Evolutionary conservation across 768 basidiomycete genomes (phyloP), one percentile per base, ranked within the genome.

Genomic region (Tylopilus subfusipes): DNA sequence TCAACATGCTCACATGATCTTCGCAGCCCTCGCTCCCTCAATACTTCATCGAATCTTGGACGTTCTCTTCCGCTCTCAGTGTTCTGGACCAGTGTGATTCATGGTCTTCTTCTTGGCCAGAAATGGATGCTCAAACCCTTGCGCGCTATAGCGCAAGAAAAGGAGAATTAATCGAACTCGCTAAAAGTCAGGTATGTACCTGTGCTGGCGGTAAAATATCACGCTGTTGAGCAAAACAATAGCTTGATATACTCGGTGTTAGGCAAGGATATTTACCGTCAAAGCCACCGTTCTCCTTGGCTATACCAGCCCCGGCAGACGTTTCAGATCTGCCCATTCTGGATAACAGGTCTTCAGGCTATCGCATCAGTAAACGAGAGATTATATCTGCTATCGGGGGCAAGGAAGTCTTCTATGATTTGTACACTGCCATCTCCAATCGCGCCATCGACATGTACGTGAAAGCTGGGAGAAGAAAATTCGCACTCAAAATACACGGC

Each of bases 41-140:
- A 18, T 82, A 86, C 64, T 97, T 96, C 67, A 76, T 97, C 31
- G 91, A 97, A 66, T 87, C 90, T 0, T 99, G 97, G 97, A 87
- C 82, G 31, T 98, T 93, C 71, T 92, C 90, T 18, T 92, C 94
- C 0, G 85, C 92, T 19, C 76, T 95, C 42, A 91, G 86, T 58
- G 84, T 88, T 42, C 83, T 93, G 25, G 85, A 91, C 13, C 85
- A 86, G 60, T 90, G 87, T 62, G 86, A 90, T 57, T 69, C 72
- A 2, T 94, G 93, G 90, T 78, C 80, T 12, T 67, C 73, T n/a
- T 59, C 69, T 2, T 71, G 76, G 54, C 52, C 58, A 21, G 73
- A 76, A 22, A 66, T 84, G 43, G 79, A 86, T 46, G 75, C 78
- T 3, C 52, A 75, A 2, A 66, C 76, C 11, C 66, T 82, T 18